Percentiles rank a stretch among this genome's conserved stretches.
These are phyloP conservation scores for Nymphaea colorata DNA, from an alignment of 164 flowering plant genomes.

Conservation along the genomic window DNA sequence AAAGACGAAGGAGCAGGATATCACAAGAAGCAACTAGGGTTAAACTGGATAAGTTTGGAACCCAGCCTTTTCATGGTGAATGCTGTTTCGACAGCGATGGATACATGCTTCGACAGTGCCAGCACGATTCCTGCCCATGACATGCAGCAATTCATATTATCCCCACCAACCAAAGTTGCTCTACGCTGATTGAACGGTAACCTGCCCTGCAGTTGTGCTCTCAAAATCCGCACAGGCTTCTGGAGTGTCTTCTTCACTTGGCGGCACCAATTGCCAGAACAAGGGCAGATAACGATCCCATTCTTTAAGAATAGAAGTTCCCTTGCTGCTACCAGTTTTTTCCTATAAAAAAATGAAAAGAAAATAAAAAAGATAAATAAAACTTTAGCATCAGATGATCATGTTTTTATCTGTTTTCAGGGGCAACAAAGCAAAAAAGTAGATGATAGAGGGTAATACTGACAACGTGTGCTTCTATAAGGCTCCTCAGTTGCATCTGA, in stretches of 20 bases:
- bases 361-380: neutral
- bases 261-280: slow-evolving; percentile 98
- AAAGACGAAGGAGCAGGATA: no score
- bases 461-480: slow-evolving; percentile 94
- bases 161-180: no score
- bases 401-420: no score
- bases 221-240: slow-evolving; percentile 75
- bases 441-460: slow-evolving; percentile 14
- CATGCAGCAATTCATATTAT: no score
- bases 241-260: slow-evolving; percentile 99
- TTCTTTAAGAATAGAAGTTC: slow-evolving; percentile 59
- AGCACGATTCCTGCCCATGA: no score
- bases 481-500: slow-evolving; percentile 84
- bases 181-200: slow-evolving; percentile 56
- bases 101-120: no score
- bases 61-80: no score
- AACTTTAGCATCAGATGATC: neutral
- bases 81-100: no score
- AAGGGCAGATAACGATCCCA: slow-evolving; percentile 86
- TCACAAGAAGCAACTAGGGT: no score
- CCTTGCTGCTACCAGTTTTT: slow-evolving; percentile 93
- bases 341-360: slow-evolving; percentile 34
- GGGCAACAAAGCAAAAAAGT: neutral
- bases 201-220: slow-evolving; percentile 29
- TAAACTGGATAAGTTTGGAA: no score